Conservation (phyloP, 2,329 filamentous ascomycete species). For the Exophiala mesophila region DNA sequence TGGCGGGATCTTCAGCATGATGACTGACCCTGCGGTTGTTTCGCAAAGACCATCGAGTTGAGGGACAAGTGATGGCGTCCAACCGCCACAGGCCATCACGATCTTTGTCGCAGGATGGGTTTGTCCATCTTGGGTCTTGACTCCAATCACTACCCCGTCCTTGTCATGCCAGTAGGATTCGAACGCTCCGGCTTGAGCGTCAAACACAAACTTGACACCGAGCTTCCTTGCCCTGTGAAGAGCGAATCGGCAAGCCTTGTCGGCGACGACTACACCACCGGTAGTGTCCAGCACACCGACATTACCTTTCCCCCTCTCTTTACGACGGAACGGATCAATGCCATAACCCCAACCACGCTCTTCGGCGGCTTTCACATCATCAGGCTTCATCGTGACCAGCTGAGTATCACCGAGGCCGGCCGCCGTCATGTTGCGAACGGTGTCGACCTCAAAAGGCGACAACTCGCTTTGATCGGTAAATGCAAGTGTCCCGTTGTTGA, state of each 20-base stretch:
- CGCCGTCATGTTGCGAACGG: constrained; percentile 34
- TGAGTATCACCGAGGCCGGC: constrained; percentile 35
- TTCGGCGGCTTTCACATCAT: constrained; percentile 29
- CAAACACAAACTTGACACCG: constrained; percentile 43
- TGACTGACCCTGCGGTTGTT: constrained; percentile 45
- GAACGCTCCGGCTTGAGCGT: constrained; percentile 30
- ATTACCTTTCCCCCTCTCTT: constrained; percentile 26
- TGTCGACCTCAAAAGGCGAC: constrained; percentile 34
- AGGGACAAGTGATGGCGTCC: constrained; percentile 67
- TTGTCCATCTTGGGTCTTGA: constrained; percentile 9
- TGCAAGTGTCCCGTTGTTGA: constrained; percentile 34
- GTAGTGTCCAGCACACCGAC: constrained; percentile 43
- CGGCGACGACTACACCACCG: constrained; percentile 44
- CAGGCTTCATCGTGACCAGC: constrained; percentile 30
- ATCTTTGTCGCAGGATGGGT: constrained; percentile 9
- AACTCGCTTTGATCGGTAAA: constrained; percentile 11
- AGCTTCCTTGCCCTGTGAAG: constrained; percentile 38
- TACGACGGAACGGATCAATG: constrained; percentile 37
- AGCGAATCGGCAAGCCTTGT: constrained; percentile 44
- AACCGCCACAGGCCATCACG: constrained; percentile 81
- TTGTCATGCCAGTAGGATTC: constrained; percentile 25
- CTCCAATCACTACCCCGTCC: constrained; percentile 30
- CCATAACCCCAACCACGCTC: constrained; percentile 30
- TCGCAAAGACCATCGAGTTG: constrained; percentile 41
- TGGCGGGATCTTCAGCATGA: constrained; percentile 41